phyloP scores from a whole-genome alignment of 2,329 filamentous ascomycete species.

The Tothia fuscella region DNA sequence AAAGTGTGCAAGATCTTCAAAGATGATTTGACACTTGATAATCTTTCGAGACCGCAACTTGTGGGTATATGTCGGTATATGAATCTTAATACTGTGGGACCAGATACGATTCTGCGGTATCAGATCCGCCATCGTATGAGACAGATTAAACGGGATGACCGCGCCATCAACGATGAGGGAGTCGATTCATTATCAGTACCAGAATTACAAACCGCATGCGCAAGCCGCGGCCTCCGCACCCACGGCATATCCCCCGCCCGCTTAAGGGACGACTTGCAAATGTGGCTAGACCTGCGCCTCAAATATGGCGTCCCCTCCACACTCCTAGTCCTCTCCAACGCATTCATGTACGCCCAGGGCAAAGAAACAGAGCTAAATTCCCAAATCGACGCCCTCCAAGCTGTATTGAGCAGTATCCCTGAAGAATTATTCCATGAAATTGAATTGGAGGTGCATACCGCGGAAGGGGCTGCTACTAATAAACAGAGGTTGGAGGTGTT shows the following conservation, averaged over 20 bases:
- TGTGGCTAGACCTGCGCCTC: conserved; percentile 88
- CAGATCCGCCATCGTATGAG: conserved; percentile 95
- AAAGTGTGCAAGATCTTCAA: conserved; percentile 99
- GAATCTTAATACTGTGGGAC: conserved; percentile 94
- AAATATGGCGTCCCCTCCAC: conserved; percentile 95
- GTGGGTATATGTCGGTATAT: conserved; percentile 98
- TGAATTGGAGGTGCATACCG: conserved; percentile 92
- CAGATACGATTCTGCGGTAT: conserved; percentile 95
- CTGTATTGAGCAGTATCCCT: conserved; percentile 86
- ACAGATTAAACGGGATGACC: conserved; percentile 97
- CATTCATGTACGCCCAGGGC: conserved; percentile 82
- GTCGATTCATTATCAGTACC: conserved; percentile 86
- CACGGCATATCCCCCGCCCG: conserved; percentile 82
- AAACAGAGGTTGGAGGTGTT: conserved; percentile 97
- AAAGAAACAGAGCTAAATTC: conserved; percentile 73
- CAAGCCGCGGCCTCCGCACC: conserved; percentile 82
- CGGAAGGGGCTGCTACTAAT: conserved; percentile 94
- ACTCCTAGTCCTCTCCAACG: conserved; percentile 87
- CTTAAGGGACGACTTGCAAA: conserved; percentile 78
- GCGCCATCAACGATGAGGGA: conserved; percentile 85
- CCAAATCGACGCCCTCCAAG: conserved; percentile 86
- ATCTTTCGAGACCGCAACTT: conserved; percentile 85
- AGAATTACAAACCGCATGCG: conserved; percentile 85
- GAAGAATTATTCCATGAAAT: conserved; percentile 99
- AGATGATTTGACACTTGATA: conserved; percentile 93